Base-by-base conservation (phyloP, 2,329 filamentous ascomycete genomes). In the Ophiocordyceps polyrhachis-furcata region DNA sequence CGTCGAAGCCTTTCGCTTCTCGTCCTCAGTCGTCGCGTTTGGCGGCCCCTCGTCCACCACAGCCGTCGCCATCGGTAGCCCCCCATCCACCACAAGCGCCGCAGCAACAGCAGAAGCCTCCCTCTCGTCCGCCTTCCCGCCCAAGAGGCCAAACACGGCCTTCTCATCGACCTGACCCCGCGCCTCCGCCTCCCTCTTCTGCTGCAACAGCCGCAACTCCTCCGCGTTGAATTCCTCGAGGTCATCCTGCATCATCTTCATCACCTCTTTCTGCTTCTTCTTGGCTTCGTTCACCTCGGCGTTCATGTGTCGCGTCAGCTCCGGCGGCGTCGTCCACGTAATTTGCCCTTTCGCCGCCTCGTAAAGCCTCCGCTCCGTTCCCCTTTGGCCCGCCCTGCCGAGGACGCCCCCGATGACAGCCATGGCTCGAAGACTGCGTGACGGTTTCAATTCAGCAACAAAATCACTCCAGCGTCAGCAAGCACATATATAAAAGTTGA, bases 321-420 rank as follows among this genome's bases (percentile, higher is more conserved):
- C 66, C 1, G 55, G 47, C 1, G 67, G 62, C 20, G 67, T 76
- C 28, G 59, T 29, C 76, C 76, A 93, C 4, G 77, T 70, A n/a
- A 83, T 68, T 5, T 65, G 56, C 23, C 84, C 84, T 17, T 63
- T 55, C 43, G 66, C 56, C 2, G 86, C 84, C 41, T 73, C 72
- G 38, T 68, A 66, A 40, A 83, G 63, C 45, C 89, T 74, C 48
- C 74, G 71, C 53, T 69, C 62, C 56, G 87, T 79, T 35, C 91
- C 91, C 44, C 74, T 69, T 64, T 93, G 69, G 11, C 84, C 91
- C 1, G 91, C 91, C 44, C 82, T 75, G 38, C 88, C 89, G 35
- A 98, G 70, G 1, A 91, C 80, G 44, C 87, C 87, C 4, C 80
- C 83, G 53, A 98, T 84, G 48, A 95, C 71, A 53, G 81, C 76